Conservation (phyloP, 495 filamentous ascomycete species). For the Pseudotulostoma volvatum region DNA sequence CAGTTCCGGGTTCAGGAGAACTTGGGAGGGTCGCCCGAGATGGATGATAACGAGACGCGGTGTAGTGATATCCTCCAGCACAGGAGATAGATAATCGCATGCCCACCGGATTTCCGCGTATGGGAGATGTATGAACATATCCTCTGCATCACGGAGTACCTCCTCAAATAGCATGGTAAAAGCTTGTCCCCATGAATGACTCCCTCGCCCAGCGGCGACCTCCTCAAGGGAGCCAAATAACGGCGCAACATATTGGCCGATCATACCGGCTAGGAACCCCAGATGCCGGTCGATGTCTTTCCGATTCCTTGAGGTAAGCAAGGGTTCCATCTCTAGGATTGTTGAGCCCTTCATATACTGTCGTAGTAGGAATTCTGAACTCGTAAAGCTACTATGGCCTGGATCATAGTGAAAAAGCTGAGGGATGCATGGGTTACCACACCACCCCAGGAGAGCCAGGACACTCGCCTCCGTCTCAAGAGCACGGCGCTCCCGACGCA, state of each 20-base stretch:
- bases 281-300: slow-evolving; percentile 28
- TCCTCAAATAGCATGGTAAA: slow-evolving; percentile 46
- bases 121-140: slow-evolving; percentile 48
- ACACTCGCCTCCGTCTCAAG: slow-evolving; percentile 41
- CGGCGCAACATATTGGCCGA: slow-evolving; percentile 24
- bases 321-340: slow-evolving; percentile 23
- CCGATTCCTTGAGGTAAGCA: slow-evolving; percentile 21
- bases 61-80: slow-evolving; percentile 38
- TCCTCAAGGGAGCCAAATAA: slow-evolving; percentile 35
- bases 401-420: slow-evolving; percentile 35
- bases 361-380: slow-evolving; percentile 31
- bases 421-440: slow-evolving; percentile 31
- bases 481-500: slow-evolving; percentile 39
- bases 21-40: slow-evolving; percentile 36
- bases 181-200: slow-evolving; percentile 41
- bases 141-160: slow-evolving; percentile 51
- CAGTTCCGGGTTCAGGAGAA: slow-evolving; percentile 37
- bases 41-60: slow-evolving; percentile 43
- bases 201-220: slow-evolving; percentile 31
- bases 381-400: slow-evolving; percentile 20
- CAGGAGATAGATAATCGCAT: slow-evolving; percentile 25
- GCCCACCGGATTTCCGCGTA: slow-evolving; percentile 45
- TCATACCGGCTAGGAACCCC: slow-evolving; percentile 16
- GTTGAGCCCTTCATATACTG: slow-evolving; percentile 31
- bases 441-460: slow-evolving; percentile 31